Base-by-base conservation (phyloP, 345 rosid species). In the Melaleuca alternifolia region DNA sequence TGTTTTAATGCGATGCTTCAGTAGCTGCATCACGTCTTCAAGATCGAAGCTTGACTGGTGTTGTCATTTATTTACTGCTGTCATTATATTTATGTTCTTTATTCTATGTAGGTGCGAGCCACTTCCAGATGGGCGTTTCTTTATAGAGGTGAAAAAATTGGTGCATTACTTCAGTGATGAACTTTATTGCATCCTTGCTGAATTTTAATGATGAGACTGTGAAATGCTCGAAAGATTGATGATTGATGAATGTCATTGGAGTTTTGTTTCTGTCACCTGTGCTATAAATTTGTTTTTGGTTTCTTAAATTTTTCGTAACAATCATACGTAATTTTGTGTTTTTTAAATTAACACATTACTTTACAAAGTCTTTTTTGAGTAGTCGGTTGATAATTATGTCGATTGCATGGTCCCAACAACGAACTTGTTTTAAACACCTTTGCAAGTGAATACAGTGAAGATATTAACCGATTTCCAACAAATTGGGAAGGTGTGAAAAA, bases 61-160 rank as follows among this genome's bases (percentile, higher is more conserved):
- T 54, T 54, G 57, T 54, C 57, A 71, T 12, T 71, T 71, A 9
- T 33, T 50, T 75, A 11, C 10, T 82, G 71, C 82, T 41, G 15
- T 77, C 51, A 54, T 81, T 46, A 75, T 16, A 53, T 88, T 71
- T 85, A 83, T 87, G 85, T 89, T 33, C 77, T 83, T 46, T 11
- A 23, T 48, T 85, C 84, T 54, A 86, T 91, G 51, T 86, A 97
- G 99, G 94, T 97, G 98, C 87, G 98, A 97, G 88, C 98, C 99
- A 90, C 96, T 96, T 86, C 95, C 97, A 8, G 97, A 95, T 92
- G 99, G 99, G 50, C 93, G 98, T 51, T 95, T 97, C 89, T 93
- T 92, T 90, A 89, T 96, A 85, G 98, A 95, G 98, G 99, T 96
- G 86, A 87, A 86, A 86, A 56, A 52, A 83, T 84, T 56, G n/a